Evolutionary conservation across 495 filamentous ascomycete genomes (phyloP).

Genomic region (Friedmanniomyces endolithicus): DNA sequence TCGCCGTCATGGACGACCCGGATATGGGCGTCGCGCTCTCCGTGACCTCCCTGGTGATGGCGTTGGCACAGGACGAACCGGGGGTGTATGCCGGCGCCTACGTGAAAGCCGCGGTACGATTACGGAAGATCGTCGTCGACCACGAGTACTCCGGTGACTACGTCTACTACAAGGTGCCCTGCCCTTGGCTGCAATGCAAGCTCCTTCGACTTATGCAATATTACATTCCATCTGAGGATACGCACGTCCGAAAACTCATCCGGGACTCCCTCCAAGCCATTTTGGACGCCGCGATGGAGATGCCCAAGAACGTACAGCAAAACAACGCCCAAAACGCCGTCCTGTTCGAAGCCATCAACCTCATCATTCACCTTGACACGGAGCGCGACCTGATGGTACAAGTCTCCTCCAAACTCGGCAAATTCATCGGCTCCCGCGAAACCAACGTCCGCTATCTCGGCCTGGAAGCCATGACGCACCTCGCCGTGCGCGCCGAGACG

Average conservation of each 20-base stretch:
- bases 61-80: slow-evolving; percentile 80
- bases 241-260: slow-evolving; percentile 80
- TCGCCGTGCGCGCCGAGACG: slow-evolving; percentile 87
- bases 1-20: slow-evolving; percentile 93
- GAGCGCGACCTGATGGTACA: slow-evolving; percentile 93
- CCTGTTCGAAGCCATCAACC: slow-evolving; percentile 95
- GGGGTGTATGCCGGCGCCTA: slow-evolving; percentile 92
- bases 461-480: slow-evolving; percentile 94
- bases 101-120: slow-evolving; percentile 74
- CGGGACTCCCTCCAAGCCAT: slow-evolving; percentile 84
- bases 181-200: slow-evolving; percentile 98
- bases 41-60: slow-evolving; percentile 93
- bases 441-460: slow-evolving; percentile 97
- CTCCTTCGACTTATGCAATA: slow-evolving; percentile 84
- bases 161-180: slow-evolving; percentile 96
- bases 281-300: slow-evolving; percentile 77
- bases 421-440: slow-evolving; percentile 92
- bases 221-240: slow-evolving; percentile 91
- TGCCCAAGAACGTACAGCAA: slow-evolving; percentile 97
- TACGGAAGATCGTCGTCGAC: slow-evolving; percentile 84
- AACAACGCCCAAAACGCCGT: slow-evolving; percentile 99
- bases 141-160: slow-evolving; percentile 80
- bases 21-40: slow-evolving; percentile 93
- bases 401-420: slow-evolving; percentile 83
- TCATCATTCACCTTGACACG: slow-evolving; percentile 97